Base-by-base conservation (phyloP, 2,329 filamentous ascomycete species). In the Alternaria sp. region DNA sequence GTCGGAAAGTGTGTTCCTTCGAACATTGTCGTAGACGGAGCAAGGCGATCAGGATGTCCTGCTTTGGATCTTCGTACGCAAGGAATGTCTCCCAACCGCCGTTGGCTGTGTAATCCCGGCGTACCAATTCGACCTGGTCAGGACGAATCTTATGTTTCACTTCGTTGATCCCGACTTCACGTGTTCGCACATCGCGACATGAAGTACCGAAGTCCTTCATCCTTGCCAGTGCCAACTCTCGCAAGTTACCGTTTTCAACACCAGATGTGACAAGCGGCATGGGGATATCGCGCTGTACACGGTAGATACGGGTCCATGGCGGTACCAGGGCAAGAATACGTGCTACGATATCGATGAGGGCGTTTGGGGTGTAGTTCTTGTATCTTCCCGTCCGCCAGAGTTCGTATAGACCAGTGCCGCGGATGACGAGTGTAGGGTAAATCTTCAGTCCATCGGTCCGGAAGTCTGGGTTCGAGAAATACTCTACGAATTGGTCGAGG, bases 161-260 rank as follows among this genome's bases (percentile, higher is more conserved):
- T 80, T 99, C 95, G 77, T 99, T 99, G 80, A 99, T 93, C 58
- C 95, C 95, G 24, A 99, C 95, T 80, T 99, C 95, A 60, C 95
- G 88, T 2, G 95, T 99, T 13, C 95, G 89, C 24, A 99, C 95
- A 72, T 99, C 95, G 64, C 96, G 92, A 76, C 96, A 99, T 1
- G 92, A 92, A 0, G 95, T 99, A 49, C 96, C 96, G 69, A 99
- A 98, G 76, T 99, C 95, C 79, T 97, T 97, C 96, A 99, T 99
- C 23, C 95, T 86, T n/a, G 93, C 93, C 54, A 99, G 82, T 0
- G 95, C 94, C 48, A 99, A 82, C 78, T 99, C 95, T 62, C 95
- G 88, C 37, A 99, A 82, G 75, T 99, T 99, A 61, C 95, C 95
- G 69, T 99, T 99, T 80, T 99, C 95, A 0, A 99, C 95, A 39